Conservation (phyloP, 495 filamentous ascomycete genomes). For the Podospora sp. region DNA sequence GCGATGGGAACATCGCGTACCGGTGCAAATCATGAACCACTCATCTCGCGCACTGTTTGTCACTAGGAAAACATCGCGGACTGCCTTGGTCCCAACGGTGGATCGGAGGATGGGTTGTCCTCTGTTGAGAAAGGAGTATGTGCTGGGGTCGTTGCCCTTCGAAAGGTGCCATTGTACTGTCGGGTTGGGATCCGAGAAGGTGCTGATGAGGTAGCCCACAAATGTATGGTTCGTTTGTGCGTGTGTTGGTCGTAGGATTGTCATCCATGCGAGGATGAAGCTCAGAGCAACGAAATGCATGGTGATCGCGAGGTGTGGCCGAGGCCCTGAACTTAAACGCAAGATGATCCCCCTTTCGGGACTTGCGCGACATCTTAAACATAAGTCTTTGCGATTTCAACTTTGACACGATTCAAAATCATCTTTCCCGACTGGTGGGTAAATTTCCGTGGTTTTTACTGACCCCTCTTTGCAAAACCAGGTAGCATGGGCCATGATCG, state of each 20-base stretch:
- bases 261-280: not conserved
- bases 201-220: constrained; percentile 4
- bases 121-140: not conserved
- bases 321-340: not conserved
- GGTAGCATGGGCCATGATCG: no score
- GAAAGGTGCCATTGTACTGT: constrained; percentile 3
- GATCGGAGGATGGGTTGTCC: not conserved
- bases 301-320: not conserved
- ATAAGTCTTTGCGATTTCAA: no score
- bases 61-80: not conserved
- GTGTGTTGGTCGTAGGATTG: not conserved
- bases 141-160: not conserved
- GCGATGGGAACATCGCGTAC: not conserved
- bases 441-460: not conserved
- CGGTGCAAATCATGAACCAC: constrained; percentile 10
- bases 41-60: constrained; percentile 3
- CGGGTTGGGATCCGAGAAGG: not conserved
- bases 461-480: not conserved
- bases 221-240: not conserved
- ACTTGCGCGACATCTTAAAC: no score
- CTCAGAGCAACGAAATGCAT: not conserved
- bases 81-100: not conserved
- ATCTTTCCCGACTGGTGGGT: not conserved
- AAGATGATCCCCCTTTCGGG: not conserved
- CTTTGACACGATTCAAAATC: not conserved